Evolutionary conservation across 2,329 filamentous ascomycete species (phyloP), one percentile per base, ranked within the genome.

Genomic region (Venturia nashicola): DNA sequence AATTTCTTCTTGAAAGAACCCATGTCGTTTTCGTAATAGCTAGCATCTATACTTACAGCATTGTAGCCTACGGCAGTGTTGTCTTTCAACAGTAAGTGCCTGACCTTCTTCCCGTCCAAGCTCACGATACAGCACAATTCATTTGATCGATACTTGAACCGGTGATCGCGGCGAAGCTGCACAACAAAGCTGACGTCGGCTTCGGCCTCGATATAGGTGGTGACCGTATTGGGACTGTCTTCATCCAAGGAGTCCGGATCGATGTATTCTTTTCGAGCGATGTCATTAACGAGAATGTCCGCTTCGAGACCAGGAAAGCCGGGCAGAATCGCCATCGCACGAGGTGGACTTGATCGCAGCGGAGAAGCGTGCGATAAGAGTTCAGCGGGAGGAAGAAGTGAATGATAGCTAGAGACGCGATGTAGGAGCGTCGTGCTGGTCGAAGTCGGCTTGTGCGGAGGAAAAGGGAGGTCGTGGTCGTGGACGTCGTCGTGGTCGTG

Each of bases 271-370:
- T 42, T 43, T 23, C 46, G 42, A 42, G 43, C n/a, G 32, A 39
- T 14, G 3, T n/a, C 44, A 16, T 61, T 54, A 12, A 54, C 48
- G 9, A 48, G 59, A 12, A 65, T 43, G 14, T 23, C 39, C 11
- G 44, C 63, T 27, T 39, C 40, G 32, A 65, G 42, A 18, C 63
- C 59, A 16, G 40, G 40, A 27, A 65, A 34, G 20, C 63, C 63
- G 2, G 59, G n/a, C 20, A 62, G 43, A 43, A 65, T 65, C n/a
- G 63, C 63, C 59, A 48, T 64, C 6, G 62, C 32, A 14, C 12
- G 12, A 2, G 20, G 8, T 16, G 1, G 5, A 7, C 5, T 20
- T 46, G n/a, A 6, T 46, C 5, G 5, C 46, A 16, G 46, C 20
- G 3, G 7, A 39, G 36, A 39, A 39, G 36, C 7, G 1, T 7